Evolutionary conservation across 257 asterid species (phyloP).

Genomic region (Nicotiana otophora): DNA sequence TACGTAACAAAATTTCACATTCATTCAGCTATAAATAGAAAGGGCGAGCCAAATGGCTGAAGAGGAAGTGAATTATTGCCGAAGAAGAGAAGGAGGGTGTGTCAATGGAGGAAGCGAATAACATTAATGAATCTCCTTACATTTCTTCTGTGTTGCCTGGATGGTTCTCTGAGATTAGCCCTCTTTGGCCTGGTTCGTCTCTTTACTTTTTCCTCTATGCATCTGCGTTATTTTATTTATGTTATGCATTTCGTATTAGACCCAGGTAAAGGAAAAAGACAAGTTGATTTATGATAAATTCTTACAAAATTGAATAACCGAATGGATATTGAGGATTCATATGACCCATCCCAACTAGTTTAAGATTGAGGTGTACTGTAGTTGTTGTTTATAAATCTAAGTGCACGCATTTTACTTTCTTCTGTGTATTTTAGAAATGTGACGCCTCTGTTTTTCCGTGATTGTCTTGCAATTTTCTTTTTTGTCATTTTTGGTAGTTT

Average conservation of each 20-base stretch:
- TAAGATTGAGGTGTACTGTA: neutral
- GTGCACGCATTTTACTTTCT: neutral
- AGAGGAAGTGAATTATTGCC: too few species aligned
- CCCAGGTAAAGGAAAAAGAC: neutral
- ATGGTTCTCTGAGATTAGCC: conserved; percentile 93
- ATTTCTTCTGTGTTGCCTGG: conserved; percentile 74
- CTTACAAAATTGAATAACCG: neutral
- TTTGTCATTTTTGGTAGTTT: neutral
- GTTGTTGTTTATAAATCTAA: neutral
- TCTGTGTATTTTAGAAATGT: neutral
- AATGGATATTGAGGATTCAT: neutral
- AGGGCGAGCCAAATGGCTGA: too few species aligned
- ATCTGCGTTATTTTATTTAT: too few species aligned
- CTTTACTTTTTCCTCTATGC: neutral
- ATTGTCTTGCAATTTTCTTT: neutral
- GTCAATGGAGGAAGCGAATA: conserved; percentile 34
- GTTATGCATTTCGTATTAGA: neutral
- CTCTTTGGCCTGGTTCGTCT: conserved; percentile 39
- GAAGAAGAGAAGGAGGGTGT: conserved; percentile 6
- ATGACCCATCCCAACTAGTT: neutral
- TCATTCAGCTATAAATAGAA: too few species aligned
- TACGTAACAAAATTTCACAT: too few species aligned
- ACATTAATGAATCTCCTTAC: conserved; percentile 24
- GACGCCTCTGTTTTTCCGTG: neutral
- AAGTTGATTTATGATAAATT: neutral